Evolutionary conservation across 1,284 basidiomycete genomes (phyloP), one percentile per base, ranked within the genome.

Genomic region (Puccinia hordei): DNA sequence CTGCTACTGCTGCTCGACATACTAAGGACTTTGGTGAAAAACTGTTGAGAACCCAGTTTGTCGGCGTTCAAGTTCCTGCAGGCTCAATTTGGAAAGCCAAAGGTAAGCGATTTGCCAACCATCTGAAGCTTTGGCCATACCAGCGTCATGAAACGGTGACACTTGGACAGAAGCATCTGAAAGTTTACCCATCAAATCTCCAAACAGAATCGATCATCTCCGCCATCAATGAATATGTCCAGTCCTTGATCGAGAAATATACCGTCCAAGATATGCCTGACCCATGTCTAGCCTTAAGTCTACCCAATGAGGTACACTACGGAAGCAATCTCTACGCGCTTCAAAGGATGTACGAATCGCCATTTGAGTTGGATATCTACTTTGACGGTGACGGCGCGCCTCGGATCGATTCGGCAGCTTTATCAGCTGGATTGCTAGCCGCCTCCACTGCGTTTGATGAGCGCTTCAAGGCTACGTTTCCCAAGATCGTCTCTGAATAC

Each of bases 351-450:
- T 94, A 86, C 83, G 90, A 92, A 19, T 93, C 92, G 8, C 88
- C 90, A 73, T 96, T 95, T 86, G 89, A 92, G 82, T 93, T 94
- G 83, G 94, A 96, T 83, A 88, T 95, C 27, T 91, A 92, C 85
- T 95, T 90, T 84, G 92, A 95, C 83, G 91, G 91, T 81, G 89
- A 83, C 17, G 86, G 59, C 89, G 90, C 84, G 86, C 89, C 71
- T 88, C 89, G 82, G 87, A 90, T 83, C 89, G 89, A 82, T 84
- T 92, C 63, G 46, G 55, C 82, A 2, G 81, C 84, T 83, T 92
- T 85, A 88, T 92, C 85, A 83, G 89, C 82, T 0, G 92, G 92
- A 13, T 90, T 97, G 74, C 87, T 89, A 13, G 90, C 90, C 0
- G 87, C 94, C 19, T 87, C 89, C 1, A 85, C 88, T 0, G 87